Base-by-base conservation (phyloP, 352 stramenopile genomes). In the Phytophthora litchii region DNA sequence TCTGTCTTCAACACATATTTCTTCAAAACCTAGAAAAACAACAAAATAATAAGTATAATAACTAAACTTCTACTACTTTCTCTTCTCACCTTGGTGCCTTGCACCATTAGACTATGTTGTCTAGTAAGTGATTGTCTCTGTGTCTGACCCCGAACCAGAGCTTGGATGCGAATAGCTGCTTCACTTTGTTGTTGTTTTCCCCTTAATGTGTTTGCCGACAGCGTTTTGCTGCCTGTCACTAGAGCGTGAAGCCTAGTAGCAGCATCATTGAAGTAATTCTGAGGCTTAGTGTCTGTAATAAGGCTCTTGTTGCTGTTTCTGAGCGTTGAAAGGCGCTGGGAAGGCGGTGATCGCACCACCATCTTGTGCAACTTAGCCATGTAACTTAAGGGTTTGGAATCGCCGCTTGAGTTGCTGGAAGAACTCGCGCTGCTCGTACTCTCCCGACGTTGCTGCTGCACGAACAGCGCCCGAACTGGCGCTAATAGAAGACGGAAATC, bases 1-100 rank as follows among this genome's bases (percentile, higher is more conserved):
- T 95, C 86, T 19, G 67, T 78, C 71, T 94, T 95, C 49, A 95
- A 77, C 54, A 95, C 80, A 42, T 94, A 95, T 51, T 92, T 91
- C 36, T 86, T 86, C 12, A 95, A 53, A 27, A 27, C 23, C 23
- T 27, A 27, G 5, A 27, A 27, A 27, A 5, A 27, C 23, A 27
- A 27, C 3, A 27, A 27, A 27, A 27, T 5, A 27, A 5, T 27
- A 27, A 27, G 23, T 27, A 27, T 27, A 27, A 27, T 27, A 27
- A 3, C 5, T 27, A 27, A 27, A 27, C 3, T 27, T 3, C 3
- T 27, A 3, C 23, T 27, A 27, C 23, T 27, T 27, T 27, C 23
- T 27, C 23, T 5, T 27, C 23, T 27, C 21, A 95, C 82, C 70
- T 92, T 92, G 16, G 83, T 90, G 54, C 83, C 83, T 44, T 90